Conservation (phyloP, 108 stramenopile genomes). For the Licmophora abbreviata region DNA sequence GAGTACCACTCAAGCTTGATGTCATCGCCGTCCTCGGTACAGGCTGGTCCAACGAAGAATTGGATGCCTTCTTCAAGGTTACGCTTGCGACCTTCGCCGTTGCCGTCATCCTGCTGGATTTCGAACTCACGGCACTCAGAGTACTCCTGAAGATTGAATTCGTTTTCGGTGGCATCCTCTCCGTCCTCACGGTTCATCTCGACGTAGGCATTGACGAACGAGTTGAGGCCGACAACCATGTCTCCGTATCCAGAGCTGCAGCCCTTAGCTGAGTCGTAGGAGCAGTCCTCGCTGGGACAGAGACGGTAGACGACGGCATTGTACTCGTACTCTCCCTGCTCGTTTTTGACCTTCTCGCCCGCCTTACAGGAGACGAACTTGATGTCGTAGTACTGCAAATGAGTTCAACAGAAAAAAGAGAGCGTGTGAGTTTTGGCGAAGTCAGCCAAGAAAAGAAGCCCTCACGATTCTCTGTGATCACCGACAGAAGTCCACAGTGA, state of each 20-base stretch:
- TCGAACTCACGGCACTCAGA: constrained; percentile 26
- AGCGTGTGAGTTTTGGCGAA: too few relatives aligned
- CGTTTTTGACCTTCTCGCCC: constrained; percentile 8
- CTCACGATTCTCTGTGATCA: too few relatives aligned
- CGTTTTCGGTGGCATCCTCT: constrained; percentile 34
- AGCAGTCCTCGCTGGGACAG: constrained; percentile 19
- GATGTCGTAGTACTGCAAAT: constrained; percentile 20
- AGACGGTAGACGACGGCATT: constrained; percentile 28
- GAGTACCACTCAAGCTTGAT: constrained; percentile 24
- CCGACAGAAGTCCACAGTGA: too few relatives aligned
- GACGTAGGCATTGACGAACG: constrained; percentile 31
- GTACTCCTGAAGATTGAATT: constrained; percentile 16
- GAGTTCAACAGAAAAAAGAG: too few relatives aligned
- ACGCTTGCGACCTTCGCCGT: constrained; percentile 12
- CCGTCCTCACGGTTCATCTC: constrained; percentile 22
- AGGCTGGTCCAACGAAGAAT: constrained; percentile 34
- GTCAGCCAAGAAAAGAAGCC: too few relatives aligned
- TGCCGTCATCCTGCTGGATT: constrained; percentile 14
- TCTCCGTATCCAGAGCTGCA: constrained; percentile 34
- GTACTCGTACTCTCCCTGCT: constrained; percentile 16
- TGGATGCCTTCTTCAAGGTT: constrained; percentile 8
- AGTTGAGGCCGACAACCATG: constrained; percentile 22
- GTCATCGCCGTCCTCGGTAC: constrained; percentile 20
- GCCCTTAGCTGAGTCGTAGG: constrained; percentile 11
- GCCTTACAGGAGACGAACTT: constrained; percentile 13